Evolutionary conservation across 2,329 filamentous ascomycete genomes (phyloP).

Genomic region (Coleophoma cylindrospora): DNA sequence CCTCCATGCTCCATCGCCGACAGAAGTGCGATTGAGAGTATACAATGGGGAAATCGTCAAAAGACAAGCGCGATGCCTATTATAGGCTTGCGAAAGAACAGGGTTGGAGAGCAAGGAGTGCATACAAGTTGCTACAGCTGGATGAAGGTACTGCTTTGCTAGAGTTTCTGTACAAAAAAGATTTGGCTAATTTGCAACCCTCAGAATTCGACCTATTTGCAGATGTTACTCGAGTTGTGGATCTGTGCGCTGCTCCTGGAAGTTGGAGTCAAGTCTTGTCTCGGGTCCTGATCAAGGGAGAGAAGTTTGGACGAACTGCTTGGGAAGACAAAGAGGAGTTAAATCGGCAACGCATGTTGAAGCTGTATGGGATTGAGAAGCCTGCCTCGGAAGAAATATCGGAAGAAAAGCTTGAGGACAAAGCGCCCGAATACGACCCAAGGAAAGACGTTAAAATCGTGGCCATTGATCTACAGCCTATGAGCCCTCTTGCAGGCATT

Average conservation of each 20-base stretch:
- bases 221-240: slow-evolving; percentile 86
- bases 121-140: slow-evolving; percentile 94
- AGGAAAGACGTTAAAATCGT: slow-evolving; percentile 85
- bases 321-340: slow-evolving; percentile 81
- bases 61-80: slow-evolving; percentile 97
- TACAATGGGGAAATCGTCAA: slow-evolving; percentile 86
- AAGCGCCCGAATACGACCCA: slow-evolving; percentile 31
- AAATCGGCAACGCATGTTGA: slow-evolving; percentile 56
- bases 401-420: slow-evolving; percentile 24
- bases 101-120: slow-evolving; percentile 93
- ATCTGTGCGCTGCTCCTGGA: slow-evolving; percentile 91
- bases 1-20: not conserved
- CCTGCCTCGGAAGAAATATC: slow-evolving; percentile 15
- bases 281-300: slow-evolving; percentile 85
- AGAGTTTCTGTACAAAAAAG: slow-evolving; percentile 1
- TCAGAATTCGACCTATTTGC: slow-evolving; percentile 91
- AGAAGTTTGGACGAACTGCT: slow-evolving; percentile 78
- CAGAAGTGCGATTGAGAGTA: not conserved
- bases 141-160: slow-evolving; percentile 57
- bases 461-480: slow-evolving; percentile 91
- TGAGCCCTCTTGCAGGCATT: slow-evolving; percentile 89
- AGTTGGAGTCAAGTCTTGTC: slow-evolving; percentile 98
- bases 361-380: slow-evolving; percentile 12
- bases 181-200: not conserved
- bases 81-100: slow-evolving; percentile 98